Percentiles rank a stretch among this genome's conserved stretches.
These are phyloP conservation scores for Trametes cingulata DNA, from an alignment of 768 basidiomycete genomes.

Conservation along the genomic window DNA sequence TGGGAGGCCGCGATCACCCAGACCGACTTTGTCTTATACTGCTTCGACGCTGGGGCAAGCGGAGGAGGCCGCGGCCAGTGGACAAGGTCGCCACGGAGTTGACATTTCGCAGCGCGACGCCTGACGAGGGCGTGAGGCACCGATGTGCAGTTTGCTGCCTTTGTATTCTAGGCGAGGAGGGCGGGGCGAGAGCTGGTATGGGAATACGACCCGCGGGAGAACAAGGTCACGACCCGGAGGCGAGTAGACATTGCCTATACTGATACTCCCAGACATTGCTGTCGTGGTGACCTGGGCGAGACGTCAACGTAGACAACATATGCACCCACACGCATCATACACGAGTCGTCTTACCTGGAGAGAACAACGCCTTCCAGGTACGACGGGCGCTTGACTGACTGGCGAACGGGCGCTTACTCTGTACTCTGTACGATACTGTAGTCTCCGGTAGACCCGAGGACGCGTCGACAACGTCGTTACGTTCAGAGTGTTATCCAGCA, in stretches of 20 bases:
- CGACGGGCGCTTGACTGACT: background rate
- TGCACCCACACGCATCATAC: background rate
- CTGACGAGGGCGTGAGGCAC: background rate
- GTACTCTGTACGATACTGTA: too few species aligned
- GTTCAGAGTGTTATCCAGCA: too few species aligned
- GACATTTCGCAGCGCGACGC: background rate
- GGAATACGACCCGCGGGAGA: background rate
- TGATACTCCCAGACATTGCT: background rate
- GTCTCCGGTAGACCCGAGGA: too few species aligned
- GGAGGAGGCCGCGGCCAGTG: background rate
- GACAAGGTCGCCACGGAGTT: slow-evolving; percentile 14
- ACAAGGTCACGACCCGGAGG: background rate
- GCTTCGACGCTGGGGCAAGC: background rate
- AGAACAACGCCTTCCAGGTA: background rate
- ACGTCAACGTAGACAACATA: background rate
- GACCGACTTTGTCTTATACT: slow-evolving; percentile 2
- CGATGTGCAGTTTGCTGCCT: background rate
- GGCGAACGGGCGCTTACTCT: too few species aligned
- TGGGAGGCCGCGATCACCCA: background rate
- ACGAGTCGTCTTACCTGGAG: background rate
- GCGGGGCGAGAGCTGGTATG: background rate
- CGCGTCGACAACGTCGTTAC: too few species aligned
- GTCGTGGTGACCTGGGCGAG: background rate
- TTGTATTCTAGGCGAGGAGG: slow-evolving; percentile 5
- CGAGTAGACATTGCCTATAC: background rate